Conservation (phyloP, 2,329 filamentous ascomycete species). For the Cladorrhinum sp. region DNA sequence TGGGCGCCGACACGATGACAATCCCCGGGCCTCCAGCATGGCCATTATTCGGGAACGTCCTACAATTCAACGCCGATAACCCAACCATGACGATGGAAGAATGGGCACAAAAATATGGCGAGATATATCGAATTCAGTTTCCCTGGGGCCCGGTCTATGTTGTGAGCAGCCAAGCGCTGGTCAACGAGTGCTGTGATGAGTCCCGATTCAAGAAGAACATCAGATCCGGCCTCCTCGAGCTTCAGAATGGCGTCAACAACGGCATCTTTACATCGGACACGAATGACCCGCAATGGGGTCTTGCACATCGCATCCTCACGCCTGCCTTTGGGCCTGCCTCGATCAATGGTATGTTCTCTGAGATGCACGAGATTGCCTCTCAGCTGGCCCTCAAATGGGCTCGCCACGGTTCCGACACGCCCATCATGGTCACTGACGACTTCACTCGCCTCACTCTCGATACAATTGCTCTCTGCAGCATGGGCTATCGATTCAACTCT, state of each 20-base stretch:
- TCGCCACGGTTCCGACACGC: conserved; percentile 54
- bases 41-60: neutral
- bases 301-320: conserved; percentile 63
- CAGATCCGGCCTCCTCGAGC: conserved; percentile 47
- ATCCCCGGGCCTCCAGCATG: neutral
- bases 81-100: conserved; percentile 20
- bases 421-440: conserved; percentile 62
- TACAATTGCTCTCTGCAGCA: conserved; percentile 67
- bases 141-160: conserved; percentile 37
- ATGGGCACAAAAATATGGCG: conserved; percentile 64
- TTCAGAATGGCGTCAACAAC: conserved; percentile 60
- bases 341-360: conserved; percentile 66
- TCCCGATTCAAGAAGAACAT: conserved; percentile 62
- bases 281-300: conserved; percentile 61
- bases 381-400: conserved; percentile 69
- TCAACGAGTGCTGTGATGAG: conserved; percentile 65
- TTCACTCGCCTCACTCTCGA: conserved; percentile 73
- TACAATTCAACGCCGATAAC: neutral
- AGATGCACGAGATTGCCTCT: conserved; percentile 65
- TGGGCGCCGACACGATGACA: neutral
- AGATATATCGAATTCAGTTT: conserved; percentile 58
- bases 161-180: conserved; percentile 43
- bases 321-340: conserved; percentile 68
- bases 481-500: conserved; percentile 71
- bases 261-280: conserved; percentile 60